Conservation (phyloP, 169 alveolate genomes). For the Plasmodium berghei region DNA sequence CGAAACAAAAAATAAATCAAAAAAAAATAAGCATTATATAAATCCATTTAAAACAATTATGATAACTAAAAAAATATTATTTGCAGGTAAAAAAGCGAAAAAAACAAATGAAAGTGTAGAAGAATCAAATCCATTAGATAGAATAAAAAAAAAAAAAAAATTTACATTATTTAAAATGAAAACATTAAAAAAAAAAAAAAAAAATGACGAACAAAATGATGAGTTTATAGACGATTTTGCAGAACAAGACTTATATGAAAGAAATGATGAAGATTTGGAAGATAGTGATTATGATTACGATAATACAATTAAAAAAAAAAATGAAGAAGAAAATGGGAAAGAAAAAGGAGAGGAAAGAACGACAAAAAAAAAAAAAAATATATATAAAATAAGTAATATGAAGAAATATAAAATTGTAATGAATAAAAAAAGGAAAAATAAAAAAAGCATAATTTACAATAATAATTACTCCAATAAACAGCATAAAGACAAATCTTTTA, state of each 20-base stretch:
- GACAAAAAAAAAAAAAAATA: background rate
- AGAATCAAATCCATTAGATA: background rate
- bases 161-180: constrained; percentile 43
- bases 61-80: constrained; percentile 17
- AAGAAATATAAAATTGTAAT: background rate
- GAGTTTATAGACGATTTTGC: constrained; percentile 17
- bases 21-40: constrained; percentile 12
- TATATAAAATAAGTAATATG: no score
- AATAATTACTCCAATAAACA: constrained; percentile 18
- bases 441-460: background rate
- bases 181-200: background rate
- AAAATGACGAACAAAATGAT: background rate
- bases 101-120: constrained; percentile 6
- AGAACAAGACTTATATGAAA: constrained; percentile 2
- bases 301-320: constrained; percentile 2
- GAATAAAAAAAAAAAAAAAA: constrained; percentile 23
- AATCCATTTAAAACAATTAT: constrained; percentile 23
- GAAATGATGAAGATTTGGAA: constrained; percentile 20
- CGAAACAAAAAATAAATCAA: background rate
- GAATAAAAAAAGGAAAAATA: background rate
- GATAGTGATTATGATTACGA: constrained; percentile 38
- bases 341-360: background rate
- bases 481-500: constrained; percentile 22
- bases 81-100: constrained; percentile 7
- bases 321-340: constrained; percentile 2